These are phyloP conservation scores for Trichoderma harzianum DNA, from an alignment of 2,329 filamentous ascomycete species.

Conservation along the genomic window DNA sequence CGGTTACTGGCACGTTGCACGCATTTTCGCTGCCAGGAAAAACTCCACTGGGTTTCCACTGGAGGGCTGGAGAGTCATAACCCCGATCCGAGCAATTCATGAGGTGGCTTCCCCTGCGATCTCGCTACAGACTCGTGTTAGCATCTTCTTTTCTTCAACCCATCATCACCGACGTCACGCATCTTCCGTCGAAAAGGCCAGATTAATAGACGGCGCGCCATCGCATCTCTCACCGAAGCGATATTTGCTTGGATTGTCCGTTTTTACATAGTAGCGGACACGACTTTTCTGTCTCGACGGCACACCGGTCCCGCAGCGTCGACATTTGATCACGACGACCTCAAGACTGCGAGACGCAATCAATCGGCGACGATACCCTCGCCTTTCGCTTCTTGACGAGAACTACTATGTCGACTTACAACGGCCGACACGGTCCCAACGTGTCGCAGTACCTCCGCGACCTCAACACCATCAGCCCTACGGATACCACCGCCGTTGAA, in stretches of 20 bases:
- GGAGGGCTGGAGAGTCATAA: constrained; percentile 16
- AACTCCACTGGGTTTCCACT: constrained; percentile 2
- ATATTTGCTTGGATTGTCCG: not conserved
- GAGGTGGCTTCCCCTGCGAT: not conserved
- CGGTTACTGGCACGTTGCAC: constrained; percentile 17
- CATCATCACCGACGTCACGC: not conserved
- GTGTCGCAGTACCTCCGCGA: constrained; percentile 87
- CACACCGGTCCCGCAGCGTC: not conserved
- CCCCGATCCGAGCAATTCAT: constrained; percentile 11
- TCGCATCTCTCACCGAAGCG: not conserved
- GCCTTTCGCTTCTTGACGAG: not conserved
- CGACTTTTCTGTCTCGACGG: not conserved
- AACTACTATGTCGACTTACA: constrained; percentile 65
- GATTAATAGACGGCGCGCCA: not conserved
- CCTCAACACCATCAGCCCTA: constrained; percentile 70
- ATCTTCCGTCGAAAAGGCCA: not conserved
- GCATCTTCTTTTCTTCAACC: not conserved
- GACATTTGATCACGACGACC: not conserved
- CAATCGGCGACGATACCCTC: not conserved
- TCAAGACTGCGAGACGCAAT: not conserved
- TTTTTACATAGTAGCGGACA: not conserved
- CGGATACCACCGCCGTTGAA: constrained; percentile 49
- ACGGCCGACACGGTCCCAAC: constrained; percentile 75
- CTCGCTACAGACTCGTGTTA: not conserved
- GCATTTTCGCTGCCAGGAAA: not conserved